Conservation (phyloP, 805 yeast genomes). For the Candida awuae region DNA sequence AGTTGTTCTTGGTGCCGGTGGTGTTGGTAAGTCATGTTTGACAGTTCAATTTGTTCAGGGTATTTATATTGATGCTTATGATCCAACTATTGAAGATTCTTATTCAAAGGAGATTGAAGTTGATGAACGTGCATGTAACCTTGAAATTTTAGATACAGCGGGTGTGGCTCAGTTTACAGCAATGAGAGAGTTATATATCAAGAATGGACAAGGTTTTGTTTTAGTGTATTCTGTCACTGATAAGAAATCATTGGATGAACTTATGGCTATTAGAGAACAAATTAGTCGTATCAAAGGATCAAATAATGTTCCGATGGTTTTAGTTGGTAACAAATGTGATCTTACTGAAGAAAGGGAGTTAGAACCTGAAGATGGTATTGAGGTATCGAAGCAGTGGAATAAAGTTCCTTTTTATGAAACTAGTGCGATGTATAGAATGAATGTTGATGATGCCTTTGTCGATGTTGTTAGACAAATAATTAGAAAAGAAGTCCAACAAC, state of each 20-base stretch:
- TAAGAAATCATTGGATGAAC: conserved; percentile 62
- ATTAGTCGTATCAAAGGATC: conserved; percentile 77
- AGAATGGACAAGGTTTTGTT: conserved; percentile 72
- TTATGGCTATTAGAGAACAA: conserved; percentile 73
- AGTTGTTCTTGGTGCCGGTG: conserved; percentile 93
- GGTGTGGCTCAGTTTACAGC: conserved; percentile 87
- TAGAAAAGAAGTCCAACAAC: conserved; percentile 49
- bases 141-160: conserved; percentile 67
- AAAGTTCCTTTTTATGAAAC: conserved; percentile 88
- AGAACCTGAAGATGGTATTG: conserved; percentile 73
- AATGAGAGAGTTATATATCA: conserved; percentile 83
- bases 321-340: conserved; percentile 90
- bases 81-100: conserved; percentile 96
- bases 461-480: conserved; percentile 87
- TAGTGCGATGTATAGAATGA: conserved; percentile 82
- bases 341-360: conserved; percentile 66
- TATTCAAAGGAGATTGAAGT: conserved; percentile 83
- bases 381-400: conserved; percentile 80
- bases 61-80: conserved; percentile 82
- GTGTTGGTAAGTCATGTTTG: conserved; percentile 91
- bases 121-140: conserved; percentile 78
- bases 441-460: conserved; percentile 83
- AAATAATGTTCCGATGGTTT: conserved; percentile 73
- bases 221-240: conserved; percentile 54
- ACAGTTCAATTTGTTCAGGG: conserved; percentile 92